Percentiles rank a stretch among this genome's conserved stretches.
Evolutionary conservation across 805 yeast genomes (phyloP).

Genomic region (Sugiyamaella mastotermitis): DNA sequence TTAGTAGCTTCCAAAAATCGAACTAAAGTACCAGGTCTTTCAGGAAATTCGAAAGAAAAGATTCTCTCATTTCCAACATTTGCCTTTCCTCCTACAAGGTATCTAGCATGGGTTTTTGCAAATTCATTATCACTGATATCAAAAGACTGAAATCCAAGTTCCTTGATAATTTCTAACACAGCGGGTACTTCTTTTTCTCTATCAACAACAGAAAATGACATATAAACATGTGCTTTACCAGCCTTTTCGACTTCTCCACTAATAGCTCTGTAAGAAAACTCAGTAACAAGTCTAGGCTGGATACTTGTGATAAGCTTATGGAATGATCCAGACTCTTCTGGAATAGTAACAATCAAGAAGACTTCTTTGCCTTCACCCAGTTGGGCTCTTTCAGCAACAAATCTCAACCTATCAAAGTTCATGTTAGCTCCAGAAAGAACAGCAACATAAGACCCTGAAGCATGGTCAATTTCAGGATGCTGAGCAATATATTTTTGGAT

Average conservation of each 20-base stretch:
- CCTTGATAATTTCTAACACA: constrained; percentile 53
- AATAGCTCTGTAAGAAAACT: constrained; percentile 81
- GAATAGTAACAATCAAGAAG: constrained; percentile 82
- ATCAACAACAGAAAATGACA: constrained; percentile 76
- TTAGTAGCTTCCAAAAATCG: constrained; percentile 69
- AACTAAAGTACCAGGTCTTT: constrained; percentile 89
- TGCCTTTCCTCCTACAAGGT: constrained; percentile 89
- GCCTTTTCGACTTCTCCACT: constrained; percentile 26
- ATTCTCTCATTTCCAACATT: constrained; percentile 68
- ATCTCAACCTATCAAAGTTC: constrained; percentile 94
- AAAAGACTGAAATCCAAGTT: constrained; percentile 62
- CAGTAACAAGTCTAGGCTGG: constrained; percentile 87
- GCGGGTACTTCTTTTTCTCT: constrained; percentile 65
- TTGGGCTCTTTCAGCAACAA: constrained; percentile 94
- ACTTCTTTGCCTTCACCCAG: constrained; percentile 98
- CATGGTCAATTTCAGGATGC: constrained; percentile 61
- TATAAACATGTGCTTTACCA: constrained; percentile 75
- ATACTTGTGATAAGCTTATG: constrained; percentile 66
- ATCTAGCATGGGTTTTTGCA: constrained; percentile 95
- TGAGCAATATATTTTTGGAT: constrained; percentile 69
- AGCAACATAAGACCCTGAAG: constrained; percentile 68
- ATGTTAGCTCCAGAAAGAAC: constrained; percentile 94
- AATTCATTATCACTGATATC: constrained; percentile 90
- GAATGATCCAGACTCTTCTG: constrained; percentile 91
- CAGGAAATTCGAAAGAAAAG: constrained; percentile 90